These are phyloP conservation scores for Abrus precatorius DNA, from an alignment of 306 rosid genomes.

Conservation along the genomic window DNA sequence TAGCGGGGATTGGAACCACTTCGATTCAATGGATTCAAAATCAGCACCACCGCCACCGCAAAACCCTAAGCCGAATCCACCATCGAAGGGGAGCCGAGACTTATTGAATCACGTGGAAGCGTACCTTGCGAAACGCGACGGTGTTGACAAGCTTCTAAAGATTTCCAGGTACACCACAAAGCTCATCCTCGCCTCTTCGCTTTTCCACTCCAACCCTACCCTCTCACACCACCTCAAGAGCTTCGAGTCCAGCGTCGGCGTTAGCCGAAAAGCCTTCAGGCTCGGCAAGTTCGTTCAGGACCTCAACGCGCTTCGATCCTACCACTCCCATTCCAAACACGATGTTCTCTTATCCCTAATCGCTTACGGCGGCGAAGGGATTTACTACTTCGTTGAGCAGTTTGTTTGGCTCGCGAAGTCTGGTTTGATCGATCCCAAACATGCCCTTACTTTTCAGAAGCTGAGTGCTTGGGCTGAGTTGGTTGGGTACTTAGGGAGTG, in stretches of 20 bases:
- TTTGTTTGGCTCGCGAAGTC: conserved; percentile 87
- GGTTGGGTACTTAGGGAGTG: conserved; percentile 47
- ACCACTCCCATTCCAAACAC: conserved; percentile 53
- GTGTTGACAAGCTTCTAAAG: conserved; percentile 95
- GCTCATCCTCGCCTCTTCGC: conserved; percentile 72
- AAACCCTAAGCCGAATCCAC: conserved; percentile 32
- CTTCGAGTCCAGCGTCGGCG: conserved; percentile 91
- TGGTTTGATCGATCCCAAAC: conserved; percentile 55
- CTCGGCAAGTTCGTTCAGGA: conserved; percentile 92
- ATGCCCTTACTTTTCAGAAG: background rate
- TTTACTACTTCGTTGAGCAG: conserved; percentile 85
- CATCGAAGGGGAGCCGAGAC: conserved; percentile 57
- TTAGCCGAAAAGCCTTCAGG: conserved; percentile 90
- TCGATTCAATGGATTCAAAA: conserved; percentile 59
- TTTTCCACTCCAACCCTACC: conserved; percentile 59
- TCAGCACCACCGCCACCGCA: conserved; percentile 33
- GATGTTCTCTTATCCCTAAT: conserved; percentile 51
- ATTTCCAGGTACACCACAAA: conserved; percentile 83
- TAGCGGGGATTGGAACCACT: background rate
- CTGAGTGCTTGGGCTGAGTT: conserved; percentile 51
- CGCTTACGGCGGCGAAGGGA: conserved; percentile 86
- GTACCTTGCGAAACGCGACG: conserved; percentile 90
- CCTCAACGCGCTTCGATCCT: conserved; percentile 69
- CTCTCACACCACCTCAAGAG: conserved; percentile 66
- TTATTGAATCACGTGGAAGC: conserved; percentile 74